Base-by-base conservation (phyloP, 2,329 filamentous ascomycete species). In the Diaporthe citriasiana region DNA sequence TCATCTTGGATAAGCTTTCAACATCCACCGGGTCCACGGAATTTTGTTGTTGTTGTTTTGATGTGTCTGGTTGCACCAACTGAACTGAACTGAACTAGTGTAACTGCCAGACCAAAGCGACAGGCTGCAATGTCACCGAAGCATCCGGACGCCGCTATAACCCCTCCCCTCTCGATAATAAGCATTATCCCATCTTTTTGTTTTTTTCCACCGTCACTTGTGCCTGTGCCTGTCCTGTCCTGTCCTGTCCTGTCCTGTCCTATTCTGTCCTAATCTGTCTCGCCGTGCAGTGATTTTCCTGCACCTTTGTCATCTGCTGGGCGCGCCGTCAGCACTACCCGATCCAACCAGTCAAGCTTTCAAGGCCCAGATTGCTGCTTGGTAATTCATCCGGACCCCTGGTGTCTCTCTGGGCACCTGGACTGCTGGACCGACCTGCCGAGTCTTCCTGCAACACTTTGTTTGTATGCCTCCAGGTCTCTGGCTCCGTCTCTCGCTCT, bases 51-150 rank as follows among this genome's bases (percentile, higher is more conserved):
- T 59, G 55, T 59, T 40, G 30, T 17, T 25, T 22, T 22, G 22
- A 22, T 40, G 38, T 59, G 53, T 8, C 4, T 25, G 25, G 38
- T n/a, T 50, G 25, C 27, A 12, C 60, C 47, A 50, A 35, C 42
- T n/a, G 59, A 17, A 19, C 57, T n/a, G n/a, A n/a, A n/a, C n/a
- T n/a, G n/a, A n/a, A n/a, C n/a, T n/a, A n/a, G n/a, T n/a, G n/a
- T n/a, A n/a, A n/a, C n/a, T 30, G 51, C 15, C 25, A 55, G 51
- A 27, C 51, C 13, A 27, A n/a, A 27, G 22, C 13, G 15, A 45
- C 57, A 42, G 7, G n/a, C 57, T 63, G 57, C 56, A 60, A 42
- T 60, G 56, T 60, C 56, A 63, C 40, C 40, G 59, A 47, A 63
- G 59, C 59, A 66, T 50, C 42, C 60, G 42, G 60, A 25, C 45